These are phyloP conservation scores for Cotoneaster glaucophyllus DNA, from an alignment of 306 rosid species.

Conservation along the genomic window DNA sequence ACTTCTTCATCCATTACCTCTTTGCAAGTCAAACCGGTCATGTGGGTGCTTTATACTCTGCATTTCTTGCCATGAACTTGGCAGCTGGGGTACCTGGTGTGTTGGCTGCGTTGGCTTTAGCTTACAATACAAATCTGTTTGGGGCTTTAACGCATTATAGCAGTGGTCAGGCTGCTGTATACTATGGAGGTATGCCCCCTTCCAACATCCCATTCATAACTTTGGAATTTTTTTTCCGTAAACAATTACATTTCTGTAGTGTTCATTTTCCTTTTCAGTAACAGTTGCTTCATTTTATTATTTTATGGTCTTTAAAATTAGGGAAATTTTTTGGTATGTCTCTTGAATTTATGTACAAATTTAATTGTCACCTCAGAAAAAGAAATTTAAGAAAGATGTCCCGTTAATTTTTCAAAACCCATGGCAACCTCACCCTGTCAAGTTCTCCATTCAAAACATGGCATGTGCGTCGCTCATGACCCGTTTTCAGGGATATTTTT, in stretches of 20 bases:
- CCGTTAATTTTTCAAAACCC: neutral
- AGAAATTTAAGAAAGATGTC: neutral
- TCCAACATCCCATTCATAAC: neutral
- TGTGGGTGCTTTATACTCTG: slow-evolving; percentile 86
- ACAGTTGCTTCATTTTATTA: neutral
- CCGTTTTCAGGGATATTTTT: neutral
- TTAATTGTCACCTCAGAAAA: neutral
- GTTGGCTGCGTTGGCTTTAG: slow-evolving; percentile 74
- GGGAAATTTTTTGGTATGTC: neutral
- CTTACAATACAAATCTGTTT: slow-evolving; percentile 82
- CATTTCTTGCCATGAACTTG: slow-evolving; percentile 88
- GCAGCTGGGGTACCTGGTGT: slow-evolving; percentile 88
- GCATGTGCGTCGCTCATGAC: neutral
- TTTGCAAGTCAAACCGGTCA: slow-evolving; percentile 98
- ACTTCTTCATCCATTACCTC: slow-evolving; percentile 89
- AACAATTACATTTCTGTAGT: neutral
- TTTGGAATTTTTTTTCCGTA: neutral
- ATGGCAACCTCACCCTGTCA: neutral
- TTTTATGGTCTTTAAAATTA: neutral
- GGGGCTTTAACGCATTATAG: slow-evolving; percentile 91
- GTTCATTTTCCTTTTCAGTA: neutral
- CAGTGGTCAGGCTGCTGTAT: slow-evolving; percentile 97
- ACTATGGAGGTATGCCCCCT: slow-evolving; percentile 76
- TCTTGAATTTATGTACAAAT: neutral
- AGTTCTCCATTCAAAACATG: neutral